phyloP scores from a whole-genome alignment of 345 rosid genomes.

The Heritiera fomes region DNA sequence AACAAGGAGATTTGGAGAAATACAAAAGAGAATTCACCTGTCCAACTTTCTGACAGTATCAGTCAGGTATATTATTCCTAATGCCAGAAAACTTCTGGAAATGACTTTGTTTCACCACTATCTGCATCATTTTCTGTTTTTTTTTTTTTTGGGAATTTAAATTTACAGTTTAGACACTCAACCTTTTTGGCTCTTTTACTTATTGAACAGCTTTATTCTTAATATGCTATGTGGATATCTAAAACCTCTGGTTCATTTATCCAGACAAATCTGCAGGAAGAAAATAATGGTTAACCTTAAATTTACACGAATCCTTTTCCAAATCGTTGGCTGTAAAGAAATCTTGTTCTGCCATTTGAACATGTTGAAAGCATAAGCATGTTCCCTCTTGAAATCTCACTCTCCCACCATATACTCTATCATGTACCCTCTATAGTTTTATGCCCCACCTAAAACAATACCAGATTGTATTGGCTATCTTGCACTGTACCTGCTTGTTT shows the following conservation, averaged over 20 bases:
- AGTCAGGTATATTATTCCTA: constrained; percentile 34
- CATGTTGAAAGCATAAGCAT: background rate
- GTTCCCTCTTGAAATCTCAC: background rate
- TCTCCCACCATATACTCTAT: background rate
- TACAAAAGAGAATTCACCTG: constrained; percentile 19
- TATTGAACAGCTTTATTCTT: background rate
- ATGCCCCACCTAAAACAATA: background rate
- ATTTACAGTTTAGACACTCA: background rate
- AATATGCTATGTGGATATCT: background rate
- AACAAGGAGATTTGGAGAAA: constrained; percentile 36
- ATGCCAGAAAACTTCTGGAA: background rate
- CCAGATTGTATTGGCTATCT: background rate
- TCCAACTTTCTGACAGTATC: constrained; percentile 24
- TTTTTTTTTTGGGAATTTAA: background rate
- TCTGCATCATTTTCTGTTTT: background rate
- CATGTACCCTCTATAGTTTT: background rate
- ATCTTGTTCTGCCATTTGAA: background rate
- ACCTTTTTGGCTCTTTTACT: background rate
- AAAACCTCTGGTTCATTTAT: constrained; percentile 4
- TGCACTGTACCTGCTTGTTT: background rate
- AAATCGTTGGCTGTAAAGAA: background rate
- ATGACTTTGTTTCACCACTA: background rate
- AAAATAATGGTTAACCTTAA: background rate
- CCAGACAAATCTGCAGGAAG: background rate
- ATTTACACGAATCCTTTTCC: background rate